Evolutionary conservation across 2,329 filamentous ascomycete species (phyloP).

Genomic region (Venturia carpophila): DNA sequence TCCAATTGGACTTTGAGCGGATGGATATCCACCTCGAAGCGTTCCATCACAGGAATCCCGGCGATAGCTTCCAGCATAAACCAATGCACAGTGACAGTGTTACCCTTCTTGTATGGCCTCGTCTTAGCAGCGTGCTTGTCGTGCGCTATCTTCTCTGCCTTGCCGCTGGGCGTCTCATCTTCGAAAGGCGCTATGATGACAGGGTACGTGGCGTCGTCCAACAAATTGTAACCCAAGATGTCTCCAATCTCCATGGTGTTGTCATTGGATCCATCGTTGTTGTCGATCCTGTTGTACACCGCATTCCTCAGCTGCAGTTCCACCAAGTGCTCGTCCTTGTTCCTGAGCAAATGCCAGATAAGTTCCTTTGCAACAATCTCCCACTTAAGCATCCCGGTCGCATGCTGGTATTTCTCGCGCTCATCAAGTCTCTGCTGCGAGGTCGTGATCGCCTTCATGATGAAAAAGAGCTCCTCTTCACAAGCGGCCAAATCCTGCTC

Average conservation of each 20-base stretch:
- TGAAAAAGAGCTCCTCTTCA: conserved; percentile 97
- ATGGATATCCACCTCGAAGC: conserved; percentile 90
- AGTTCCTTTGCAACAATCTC: conserved; percentile 92
- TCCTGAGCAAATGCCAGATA: conserved; percentile 91
- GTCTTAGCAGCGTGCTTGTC: background rate
- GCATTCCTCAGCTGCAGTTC: conserved; percentile 90
- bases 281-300: conserved; percentile 90
- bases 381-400: conserved; percentile 77
- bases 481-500: conserved; percentile 83
- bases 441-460: conserved; percentile 99
- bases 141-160: conserved; percentile 28
- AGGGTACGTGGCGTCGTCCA: conserved; percentile 86
- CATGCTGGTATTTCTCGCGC: conserved; percentile 50
- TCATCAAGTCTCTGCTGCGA: conserved; percentile 83
- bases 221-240: conserved; percentile 79
- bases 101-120: background rate
- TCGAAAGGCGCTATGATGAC: conserved; percentile 88
- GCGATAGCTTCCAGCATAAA: conserved; percentile 97
- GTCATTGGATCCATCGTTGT: conserved; percentile 91
- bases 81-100: conserved; percentile 82
- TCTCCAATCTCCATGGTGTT: conserved; percentile 85
- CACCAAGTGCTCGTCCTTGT: conserved; percentile 77
- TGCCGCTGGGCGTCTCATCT: conserved; percentile 54
- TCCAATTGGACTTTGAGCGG: conserved; percentile 92
- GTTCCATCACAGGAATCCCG: conserved; percentile 92